Evolutionary conservation across 441 rosid genomes (phyloP).

Genomic region (Heliophila coronopifolia): DNA sequence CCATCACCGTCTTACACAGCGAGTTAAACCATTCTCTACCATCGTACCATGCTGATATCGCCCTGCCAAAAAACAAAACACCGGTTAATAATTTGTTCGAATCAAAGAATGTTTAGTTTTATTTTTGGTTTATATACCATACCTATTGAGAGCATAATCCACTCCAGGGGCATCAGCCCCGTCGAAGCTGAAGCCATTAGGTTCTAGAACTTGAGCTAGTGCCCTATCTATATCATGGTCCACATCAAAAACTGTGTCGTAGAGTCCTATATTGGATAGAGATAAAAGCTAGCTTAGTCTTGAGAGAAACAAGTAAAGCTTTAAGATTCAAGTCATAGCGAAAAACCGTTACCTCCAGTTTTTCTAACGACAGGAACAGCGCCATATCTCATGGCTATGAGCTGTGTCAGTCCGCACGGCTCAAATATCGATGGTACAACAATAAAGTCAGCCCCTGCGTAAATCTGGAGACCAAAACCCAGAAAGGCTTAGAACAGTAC

Average conservation of each 20-base stretch:
- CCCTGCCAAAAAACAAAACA: constrained; percentile 42
- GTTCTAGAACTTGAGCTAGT: constrained; percentile 66
- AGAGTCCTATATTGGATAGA: constrained; percentile 48
- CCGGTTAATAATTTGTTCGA: neutral
- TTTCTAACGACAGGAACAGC: constrained; percentile 83
- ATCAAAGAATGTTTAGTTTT: neutral
- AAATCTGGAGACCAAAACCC: constrained; percentile 42
- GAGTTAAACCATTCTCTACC: constrained; percentile 71
- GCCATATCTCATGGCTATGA: constrained; percentile 94
- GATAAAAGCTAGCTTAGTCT: constrained; percentile 2
- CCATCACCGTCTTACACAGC: constrained; percentile 79
- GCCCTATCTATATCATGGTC: constrained; percentile 90
- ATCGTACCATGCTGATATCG: constrained; percentile 75
- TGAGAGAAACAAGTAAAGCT: constrained; percentile 1
- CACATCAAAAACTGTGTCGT: constrained; percentile 88
- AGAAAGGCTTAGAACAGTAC: neutral
- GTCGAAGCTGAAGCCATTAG: constrained; percentile 86
- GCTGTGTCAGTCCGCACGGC: constrained; percentile 96
- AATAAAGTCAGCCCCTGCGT: constrained; percentile 92
- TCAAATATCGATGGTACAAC: constrained; percentile 93
- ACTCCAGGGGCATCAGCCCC: constrained; percentile 81
- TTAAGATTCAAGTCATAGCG: neutral
- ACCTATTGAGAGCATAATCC: constrained; percentile 88
- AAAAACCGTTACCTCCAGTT: constrained; percentile 66
- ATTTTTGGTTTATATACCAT: constrained; percentile 38